Evolutionary conservation across 139 green algal genomes (phyloP).

Genomic region (Gonium pectorale): DNA sequence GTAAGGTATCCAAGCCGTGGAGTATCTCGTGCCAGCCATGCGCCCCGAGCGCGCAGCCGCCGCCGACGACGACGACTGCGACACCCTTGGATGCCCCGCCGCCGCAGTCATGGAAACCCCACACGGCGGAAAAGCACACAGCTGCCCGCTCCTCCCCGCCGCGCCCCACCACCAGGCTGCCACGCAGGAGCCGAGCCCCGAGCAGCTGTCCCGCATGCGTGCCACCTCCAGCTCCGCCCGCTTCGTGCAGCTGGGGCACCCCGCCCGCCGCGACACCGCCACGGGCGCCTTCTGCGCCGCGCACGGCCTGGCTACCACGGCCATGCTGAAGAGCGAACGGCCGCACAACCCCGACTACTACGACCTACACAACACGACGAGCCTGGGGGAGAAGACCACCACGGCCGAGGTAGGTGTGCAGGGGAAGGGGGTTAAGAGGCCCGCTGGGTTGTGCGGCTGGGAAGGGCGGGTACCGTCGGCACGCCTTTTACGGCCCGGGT

Average conservation of each 20-base stretch:
- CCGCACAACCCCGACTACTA: background rate
- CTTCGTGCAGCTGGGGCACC: background rate
- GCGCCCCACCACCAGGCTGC: background rate
- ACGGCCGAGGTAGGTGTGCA: background rate
- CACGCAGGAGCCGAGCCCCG: background rate
- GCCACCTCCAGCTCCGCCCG: background rate
- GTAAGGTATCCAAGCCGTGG: too few relatives aligned
- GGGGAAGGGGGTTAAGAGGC: too few relatives aligned
- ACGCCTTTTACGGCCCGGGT: too few relatives aligned
- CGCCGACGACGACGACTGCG: too few relatives aligned
- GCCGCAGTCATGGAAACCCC: background rate
- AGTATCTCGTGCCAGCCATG: background rate
- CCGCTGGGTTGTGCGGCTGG: too few relatives aligned
- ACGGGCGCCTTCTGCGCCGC: background rate
- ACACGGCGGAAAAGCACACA: too few relatives aligned
- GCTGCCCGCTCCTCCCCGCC: too few relatives aligned
- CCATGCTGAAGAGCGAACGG: background rate
- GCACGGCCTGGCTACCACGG: background rate
- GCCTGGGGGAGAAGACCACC: background rate
- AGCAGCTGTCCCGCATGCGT: background rate
- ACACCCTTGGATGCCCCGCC: too few relatives aligned
- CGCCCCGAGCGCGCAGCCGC: too few relatives aligned
- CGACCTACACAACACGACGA: background rate
- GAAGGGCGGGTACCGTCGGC: too few relatives aligned
- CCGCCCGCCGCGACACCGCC: background rate